A percentile compares a stretch with the other conserved stretches of the same genome.
phyloP scores from a whole-genome alignment of 306 rosid species.

The Corylus avellana region DNA sequence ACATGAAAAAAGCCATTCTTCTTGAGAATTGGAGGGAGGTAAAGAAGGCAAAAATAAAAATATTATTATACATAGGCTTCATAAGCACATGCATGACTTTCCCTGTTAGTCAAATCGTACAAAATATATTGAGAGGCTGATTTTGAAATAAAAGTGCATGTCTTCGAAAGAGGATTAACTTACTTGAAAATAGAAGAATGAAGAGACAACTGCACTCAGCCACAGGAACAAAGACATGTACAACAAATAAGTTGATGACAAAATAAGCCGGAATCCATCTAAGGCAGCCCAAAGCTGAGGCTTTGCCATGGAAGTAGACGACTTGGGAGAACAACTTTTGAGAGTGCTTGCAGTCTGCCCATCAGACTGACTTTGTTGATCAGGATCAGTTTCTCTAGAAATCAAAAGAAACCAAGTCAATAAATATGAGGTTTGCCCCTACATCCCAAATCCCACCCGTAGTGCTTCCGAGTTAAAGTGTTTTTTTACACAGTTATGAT shows the following conservation, averaged over 20 bases:
- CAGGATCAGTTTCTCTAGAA: slow-evolving; percentile 56
- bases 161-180: slow-evolving; percentile 17
- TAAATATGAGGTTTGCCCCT: not conserved
- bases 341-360: slow-evolving; percentile 32
- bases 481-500: not conserved
- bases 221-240: slow-evolving; percentile 81
- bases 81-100: not conserved
- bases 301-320: slow-evolving; percentile 44
- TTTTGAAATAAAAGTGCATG: slow-evolving; percentile 17
- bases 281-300: slow-evolving; percentile 72
- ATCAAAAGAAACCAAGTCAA: slow-evolving; percentile 26
- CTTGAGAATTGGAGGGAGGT: not conserved
- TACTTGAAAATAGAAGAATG: slow-evolving; percentile 95
- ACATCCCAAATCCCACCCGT: not conserved
- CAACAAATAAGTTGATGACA: slow-evolving; percentile 82
- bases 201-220: slow-evolving; percentile 91
- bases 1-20: not conserved
- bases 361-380: slow-evolving; percentile 41
- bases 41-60: not conserved
- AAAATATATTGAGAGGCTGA: slow-evolving; percentile 1
- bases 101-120: not conserved
- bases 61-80: not conserved
- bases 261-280: slow-evolving; percentile 81
- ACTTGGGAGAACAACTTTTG: slow-evolving; percentile 52
- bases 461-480: not conserved